Percentiles rank a stretch among this genome's conserved stretches.
phyloP scores from a whole-genome alignment of 768 basidiomycete species.

The Coprinellus aureogranulatus region DNA sequence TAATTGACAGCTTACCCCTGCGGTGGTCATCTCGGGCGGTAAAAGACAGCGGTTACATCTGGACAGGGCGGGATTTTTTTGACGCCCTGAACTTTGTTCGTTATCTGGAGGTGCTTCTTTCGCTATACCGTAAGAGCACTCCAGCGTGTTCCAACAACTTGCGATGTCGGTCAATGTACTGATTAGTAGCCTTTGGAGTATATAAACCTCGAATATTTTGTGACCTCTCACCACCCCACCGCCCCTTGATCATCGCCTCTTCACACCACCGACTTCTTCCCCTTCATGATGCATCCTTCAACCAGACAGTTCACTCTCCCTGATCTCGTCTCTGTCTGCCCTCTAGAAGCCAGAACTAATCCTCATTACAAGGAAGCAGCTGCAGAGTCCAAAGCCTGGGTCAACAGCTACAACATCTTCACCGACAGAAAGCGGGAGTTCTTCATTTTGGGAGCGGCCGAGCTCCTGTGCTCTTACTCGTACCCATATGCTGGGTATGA shows the following conservation, averaged over 20 bases:
- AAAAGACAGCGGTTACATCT: too few relatives aligned
- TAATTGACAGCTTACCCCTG: too few relatives aligned
- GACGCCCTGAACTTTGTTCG: too few relatives aligned
- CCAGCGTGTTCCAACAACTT: too few relatives aligned
- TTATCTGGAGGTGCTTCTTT: too few relatives aligned
- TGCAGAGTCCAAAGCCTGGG: slow-evolving; percentile 59
- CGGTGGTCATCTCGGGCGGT: too few relatives aligned
- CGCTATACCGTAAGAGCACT: too few relatives aligned
- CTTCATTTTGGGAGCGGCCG: slow-evolving; percentile 59
- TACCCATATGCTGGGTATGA: slow-evolving; percentile 59
- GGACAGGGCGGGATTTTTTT: too few relatives aligned
- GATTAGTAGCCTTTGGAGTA: too few relatives aligned
- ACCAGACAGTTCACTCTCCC: slow-evolving; percentile 48
- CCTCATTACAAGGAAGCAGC: slow-evolving; percentile 56
- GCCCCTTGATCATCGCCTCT: neutral
- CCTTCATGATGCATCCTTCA: slow-evolving; percentile 1
- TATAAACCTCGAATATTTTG: too few relatives aligned
- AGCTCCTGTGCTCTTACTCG: slow-evolving; percentile 60
- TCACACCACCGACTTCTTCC: neutral
- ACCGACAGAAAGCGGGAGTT: slow-evolving; percentile 60
- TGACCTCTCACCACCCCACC: too few relatives aligned
- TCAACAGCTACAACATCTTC: slow-evolving; percentile 58
- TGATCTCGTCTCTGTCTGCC: slow-evolving; percentile 50
- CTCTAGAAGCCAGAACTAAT: slow-evolving; percentile 49
- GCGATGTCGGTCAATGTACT: too few relatives aligned